Percentiles rank a stretch among this genome's conserved stretches.
Conservation (phyloP, 805 yeast species). For the Ogataea pignaliae region DNA sequence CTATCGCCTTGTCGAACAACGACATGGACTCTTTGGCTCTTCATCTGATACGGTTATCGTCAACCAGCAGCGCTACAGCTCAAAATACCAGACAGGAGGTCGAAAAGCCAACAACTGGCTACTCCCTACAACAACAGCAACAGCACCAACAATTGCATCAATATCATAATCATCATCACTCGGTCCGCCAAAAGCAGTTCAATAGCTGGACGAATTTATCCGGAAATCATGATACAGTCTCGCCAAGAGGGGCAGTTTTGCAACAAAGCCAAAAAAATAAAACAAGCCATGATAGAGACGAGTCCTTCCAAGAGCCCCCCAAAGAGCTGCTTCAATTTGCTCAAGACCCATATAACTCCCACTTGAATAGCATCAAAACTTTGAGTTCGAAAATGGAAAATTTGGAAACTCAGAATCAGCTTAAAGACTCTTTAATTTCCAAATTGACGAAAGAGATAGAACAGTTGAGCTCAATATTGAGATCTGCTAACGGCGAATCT, state of each 20-base stretch:
- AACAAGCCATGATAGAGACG: no score
- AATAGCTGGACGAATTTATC: background rate
- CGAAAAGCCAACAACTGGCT: no score
- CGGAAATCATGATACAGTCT: background rate
- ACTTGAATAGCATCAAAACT: no score
- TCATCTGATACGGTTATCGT: no score
- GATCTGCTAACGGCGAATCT: conserved; percentile 31
- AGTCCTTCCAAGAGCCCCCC: background rate
- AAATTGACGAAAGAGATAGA: conserved; percentile 42
- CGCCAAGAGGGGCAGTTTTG: background rate
- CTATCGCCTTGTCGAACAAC: no score
- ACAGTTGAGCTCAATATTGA: conserved; percentile 37
- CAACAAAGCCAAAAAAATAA: background rate
- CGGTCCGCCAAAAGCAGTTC: background rate
- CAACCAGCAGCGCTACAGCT: no score
- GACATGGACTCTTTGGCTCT: no score
- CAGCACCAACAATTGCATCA: conserved; percentile 3
- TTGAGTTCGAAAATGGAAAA: conserved; percentile 28
- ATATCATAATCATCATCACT: conserved; percentile 2
- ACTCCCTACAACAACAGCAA: background rate
- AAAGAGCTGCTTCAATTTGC: background rate
- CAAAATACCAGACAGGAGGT: no score
- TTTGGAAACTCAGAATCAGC: conserved; percentile 45
- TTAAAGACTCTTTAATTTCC: conserved; percentile 50
- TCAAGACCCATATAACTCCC: no score